These are phyloP conservation scores for Dimocarpus longan DNA, from an alignment of 345 rosid species.

Conservation along the genomic window DNA sequence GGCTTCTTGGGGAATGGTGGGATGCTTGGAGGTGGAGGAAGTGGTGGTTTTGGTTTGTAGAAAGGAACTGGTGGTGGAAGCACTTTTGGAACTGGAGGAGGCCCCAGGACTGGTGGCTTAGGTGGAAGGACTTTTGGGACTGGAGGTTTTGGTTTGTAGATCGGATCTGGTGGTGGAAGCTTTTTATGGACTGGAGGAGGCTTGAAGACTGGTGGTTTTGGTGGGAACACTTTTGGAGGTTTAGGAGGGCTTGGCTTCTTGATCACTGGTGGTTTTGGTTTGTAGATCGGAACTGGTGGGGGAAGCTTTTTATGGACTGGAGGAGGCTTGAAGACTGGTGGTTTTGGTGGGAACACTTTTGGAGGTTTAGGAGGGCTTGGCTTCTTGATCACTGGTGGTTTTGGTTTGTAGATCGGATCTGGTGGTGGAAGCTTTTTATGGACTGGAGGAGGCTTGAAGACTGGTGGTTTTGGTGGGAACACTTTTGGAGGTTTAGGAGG, in stretches of 20 bases:
- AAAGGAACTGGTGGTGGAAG: conserved; percentile 34
- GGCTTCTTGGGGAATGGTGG: conserved; percentile 48
- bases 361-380: background rate
- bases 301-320: too few species aligned
- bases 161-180: conserved; percentile 24
- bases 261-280: background rate
- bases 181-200: background rate
- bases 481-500: background rate
- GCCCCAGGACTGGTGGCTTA: too few species aligned
- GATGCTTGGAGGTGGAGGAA: conserved; percentile 31
- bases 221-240: background rate
- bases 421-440: conserved; percentile 18
- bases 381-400: background rate
- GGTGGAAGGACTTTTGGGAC: background rate
- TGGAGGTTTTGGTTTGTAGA: background rate
- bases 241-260: too few species aligned
- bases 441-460: conserved; percentile 17
- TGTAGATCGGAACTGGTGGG: conserved; percentile 25
- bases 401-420: background rate
- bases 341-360: conserved; percentile 1
- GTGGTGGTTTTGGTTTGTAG: conserved; percentile 1
- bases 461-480: conserved; percentile 17
- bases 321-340: conserved; percentile 25
- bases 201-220: conserved; percentile 20
- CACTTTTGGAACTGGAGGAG: conserved; percentile 34